Percentiles rank a stretch among this genome's conserved stretches.
Conservation (phyloP, 73 alveolate genomes). For the Diophrys appendiculata region DNA sequence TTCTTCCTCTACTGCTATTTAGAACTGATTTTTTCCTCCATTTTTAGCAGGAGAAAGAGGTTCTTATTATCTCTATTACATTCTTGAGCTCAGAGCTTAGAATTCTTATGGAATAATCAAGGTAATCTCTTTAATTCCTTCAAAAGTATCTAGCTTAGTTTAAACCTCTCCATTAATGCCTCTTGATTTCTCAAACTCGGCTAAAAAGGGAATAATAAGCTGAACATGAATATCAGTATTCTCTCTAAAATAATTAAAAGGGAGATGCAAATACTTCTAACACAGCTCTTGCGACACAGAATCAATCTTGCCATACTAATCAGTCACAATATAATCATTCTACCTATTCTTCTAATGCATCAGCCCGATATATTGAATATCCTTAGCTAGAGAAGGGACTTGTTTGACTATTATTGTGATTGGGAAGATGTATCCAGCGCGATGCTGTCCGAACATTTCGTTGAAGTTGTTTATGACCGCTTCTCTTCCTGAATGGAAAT, state of each 20-base stretch:
- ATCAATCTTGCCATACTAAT: constrained; percentile 43
- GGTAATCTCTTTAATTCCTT: constrained; percentile 24
- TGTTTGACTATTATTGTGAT: constrained; percentile 28
- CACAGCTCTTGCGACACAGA: constrained; percentile 41
- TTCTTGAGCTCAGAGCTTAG: not conserved
- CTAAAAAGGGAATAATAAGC: constrained; percentile 27
- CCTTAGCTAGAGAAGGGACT: constrained; percentile 53
- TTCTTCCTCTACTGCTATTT: no score
- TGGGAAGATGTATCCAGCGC: constrained; percentile 47
- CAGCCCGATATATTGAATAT: constrained; percentile 47
- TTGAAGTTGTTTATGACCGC: constrained; percentile 29
- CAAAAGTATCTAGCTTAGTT: constrained; percentile 40
- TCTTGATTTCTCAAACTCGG: constrained; percentile 26
- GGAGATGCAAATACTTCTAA: constrained; percentile 23
- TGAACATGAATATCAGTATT: constrained; percentile 39
- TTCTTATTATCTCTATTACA: not conserved
- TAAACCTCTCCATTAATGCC: constrained; percentile 5
- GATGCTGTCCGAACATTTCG: constrained; percentile 38
- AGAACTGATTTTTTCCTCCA: no score
- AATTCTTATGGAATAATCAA: constrained; percentile 45
- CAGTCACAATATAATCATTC: constrained; percentile 43
- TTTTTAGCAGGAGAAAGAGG: no score
- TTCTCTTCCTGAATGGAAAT: constrained; percentile 37
- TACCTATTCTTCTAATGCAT: constrained; percentile 14
- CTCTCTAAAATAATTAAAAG: constrained; percentile 43